phyloP scores from a whole-genome alignment of 305 asterid genomes.

The Nicotiana rustica region DNA sequence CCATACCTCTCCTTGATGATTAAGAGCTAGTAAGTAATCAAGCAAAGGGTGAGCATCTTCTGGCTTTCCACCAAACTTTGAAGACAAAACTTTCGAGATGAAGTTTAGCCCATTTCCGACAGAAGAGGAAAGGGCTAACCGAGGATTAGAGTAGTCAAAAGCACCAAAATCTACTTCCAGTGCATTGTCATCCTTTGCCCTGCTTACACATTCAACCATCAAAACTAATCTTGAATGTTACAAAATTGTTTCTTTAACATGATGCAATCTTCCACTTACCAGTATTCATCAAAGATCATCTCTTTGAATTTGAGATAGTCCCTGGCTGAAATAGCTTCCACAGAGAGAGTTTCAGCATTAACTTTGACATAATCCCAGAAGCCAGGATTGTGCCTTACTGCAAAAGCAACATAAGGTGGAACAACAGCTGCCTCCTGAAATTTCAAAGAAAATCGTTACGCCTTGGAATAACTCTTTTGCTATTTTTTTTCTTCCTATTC shows the following conservation, averaged over 20 bases:
- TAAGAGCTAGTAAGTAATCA: conserved; percentile 68
- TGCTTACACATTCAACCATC: conserved; percentile 39
- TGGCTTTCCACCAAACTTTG: conserved; percentile 51
- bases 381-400: conserved; percentile 73
- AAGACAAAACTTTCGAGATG: conserved; percentile 68
- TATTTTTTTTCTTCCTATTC: background rate
- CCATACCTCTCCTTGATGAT: conserved; percentile 73
- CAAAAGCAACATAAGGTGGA: conserved; percentile 78
- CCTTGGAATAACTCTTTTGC: background rate
- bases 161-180: conserved; percentile 82
- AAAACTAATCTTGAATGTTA: conserved; percentile 28
- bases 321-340: conserved; percentile 57
- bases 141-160: conserved; percentile 58
- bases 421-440: conserved; percentile 82
- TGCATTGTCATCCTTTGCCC: conserved; percentile 82
- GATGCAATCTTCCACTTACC: conserved; percentile 47
- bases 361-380: conserved; percentile 77
- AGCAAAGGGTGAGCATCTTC: conserved; percentile 67
- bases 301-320: conserved; percentile 77
- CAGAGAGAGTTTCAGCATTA: conserved; percentile 61
- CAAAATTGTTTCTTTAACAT: background rate
- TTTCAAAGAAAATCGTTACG: conserved; percentile 10
- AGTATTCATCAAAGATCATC: conserved; percentile 61
- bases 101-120: conserved; percentile 71
- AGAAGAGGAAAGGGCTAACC: conserved; percentile 62